A percentile compares a stretch with the other conserved stretches of the same genome.
phyloP scores from a whole-genome alignment of 2,329 filamentous ascomycete species.

The Epichloe brachyelytri region DNA sequence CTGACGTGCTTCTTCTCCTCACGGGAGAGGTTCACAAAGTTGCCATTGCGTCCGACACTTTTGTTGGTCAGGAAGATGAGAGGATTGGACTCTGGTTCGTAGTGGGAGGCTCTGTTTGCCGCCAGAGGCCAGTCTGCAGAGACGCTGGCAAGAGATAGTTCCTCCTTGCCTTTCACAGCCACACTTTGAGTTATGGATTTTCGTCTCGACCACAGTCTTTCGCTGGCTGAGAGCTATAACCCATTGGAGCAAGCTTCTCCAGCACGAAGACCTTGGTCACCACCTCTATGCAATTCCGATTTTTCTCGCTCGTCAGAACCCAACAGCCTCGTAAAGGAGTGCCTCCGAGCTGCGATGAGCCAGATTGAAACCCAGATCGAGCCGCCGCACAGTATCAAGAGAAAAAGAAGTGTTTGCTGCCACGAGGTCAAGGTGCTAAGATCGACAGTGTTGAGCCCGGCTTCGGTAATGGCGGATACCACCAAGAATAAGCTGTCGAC shows the following conservation, averaged over 20 bases:
- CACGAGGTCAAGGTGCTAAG: slow-evolving; percentile 51
- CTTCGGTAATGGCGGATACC: slow-evolving; percentile 52
- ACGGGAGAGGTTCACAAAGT: slow-evolving; percentile 39
- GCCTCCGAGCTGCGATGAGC: slow-evolving; percentile 47
- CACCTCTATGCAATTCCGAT: not conserved
- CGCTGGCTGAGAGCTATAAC: not conserved
- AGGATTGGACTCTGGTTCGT: not conserved
- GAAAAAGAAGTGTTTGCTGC: slow-evolving; percentile 53
- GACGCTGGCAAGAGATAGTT: too few relatives aligned
- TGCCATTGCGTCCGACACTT: slow-evolving; percentile 34
- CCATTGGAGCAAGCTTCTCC: not conserved
- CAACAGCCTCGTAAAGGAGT: slow-evolving; percentile 50
- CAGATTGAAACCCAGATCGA: slow-evolving; percentile 54
- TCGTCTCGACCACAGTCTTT: not conserved
- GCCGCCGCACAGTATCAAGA: slow-evolving; percentile 53
- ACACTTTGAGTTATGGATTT: not conserved
- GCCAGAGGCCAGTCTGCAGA: not conserved
- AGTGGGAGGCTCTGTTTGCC: not conserved
- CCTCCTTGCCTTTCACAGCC: not conserved
- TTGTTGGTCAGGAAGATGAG: not conserved
- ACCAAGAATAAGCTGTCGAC: slow-evolving; percentile 54
- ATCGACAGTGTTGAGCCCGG: slow-evolving; percentile 56
- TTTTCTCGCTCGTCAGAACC: slow-evolving; percentile 26
- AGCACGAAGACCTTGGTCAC: not conserved
- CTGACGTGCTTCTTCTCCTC: slow-evolving; percentile 33